Conservation (phyloP, 345 rosid species). For the sweet orange (Citrus sinensis) region DVS_A1.0 CM039165.1:13804001-13804500, state of each 20-base stretch:
- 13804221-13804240: constrained; percentile 77
- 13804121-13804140: not conserved
- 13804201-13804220: constrained; percentile 5
- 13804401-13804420: not conserved
- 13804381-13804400: not conserved
- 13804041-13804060: not conserved
- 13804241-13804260: constrained; percentile 74
- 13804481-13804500: not conserved
- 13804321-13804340: constrained; percentile 59
- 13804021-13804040: not conserved
- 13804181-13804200: constrained; percentile 11
- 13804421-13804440: not conserved
- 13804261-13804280: constrained; percentile 87
- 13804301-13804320: constrained; percentile 65
- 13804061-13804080: too few species aligned
- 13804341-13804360: not conserved
- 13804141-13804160: not conserved
- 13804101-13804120: not conserved
- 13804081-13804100: not conserved
- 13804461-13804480: not conserved
- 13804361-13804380: not conserved
- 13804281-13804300: constrained; percentile 71
- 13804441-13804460: not conserved
- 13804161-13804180: not conserved
- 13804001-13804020: not conserved